Evolutionary conservation across 495 filamentous ascomycete genomes (phyloP), one percentile per base, ranked within the genome.

Genomic region (Penicillium angulare): DNA sequence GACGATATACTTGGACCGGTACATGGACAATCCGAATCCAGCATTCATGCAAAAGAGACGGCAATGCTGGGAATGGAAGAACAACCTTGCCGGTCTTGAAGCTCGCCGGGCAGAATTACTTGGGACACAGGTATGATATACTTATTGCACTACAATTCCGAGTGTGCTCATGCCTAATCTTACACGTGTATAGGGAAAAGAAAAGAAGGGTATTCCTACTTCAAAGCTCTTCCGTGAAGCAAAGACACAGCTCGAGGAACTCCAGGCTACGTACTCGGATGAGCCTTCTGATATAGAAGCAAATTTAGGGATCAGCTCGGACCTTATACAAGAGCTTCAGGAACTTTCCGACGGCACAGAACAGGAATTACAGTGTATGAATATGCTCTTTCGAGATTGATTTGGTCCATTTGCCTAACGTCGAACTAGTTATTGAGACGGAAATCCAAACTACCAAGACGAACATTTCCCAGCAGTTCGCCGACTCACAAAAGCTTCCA

Each of bases 1-100:
- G 43, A 83, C 78, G 2, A 80, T 98, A 26, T 97, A 87, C 63
- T 74, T 98, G 40, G 93, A 97, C 68, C 82, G 92, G 12, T 98
- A 92, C 66, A 86, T 95, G 76, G 87, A 93, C 42, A 79, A 78
- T 3, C 73, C 77, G 24, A 71, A 80, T 22, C 76, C 79, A 0
- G 65, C 75, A 3, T 65, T 93, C 2, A 76, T 85, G 62, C 60
- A 72, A 26, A 74, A 77, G n/a, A 83, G 89, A 20, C 74, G 81
- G 40, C 69, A 86, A 45, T 76, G 76, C 34, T 97, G 92, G 93
- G 73, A 78, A 45, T 83, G 87, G 75, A 89, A 90, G 61, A 74
- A 79, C 40, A 68, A 81, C 38, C 64, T 95, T 17, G 77, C 72
- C 38, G 61, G 66, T 10, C 67, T 90, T 13, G 76, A 85, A 47